phyloP scores from a whole-genome alignment of 805 yeast species.

The Ogataea sp. region DNA sequence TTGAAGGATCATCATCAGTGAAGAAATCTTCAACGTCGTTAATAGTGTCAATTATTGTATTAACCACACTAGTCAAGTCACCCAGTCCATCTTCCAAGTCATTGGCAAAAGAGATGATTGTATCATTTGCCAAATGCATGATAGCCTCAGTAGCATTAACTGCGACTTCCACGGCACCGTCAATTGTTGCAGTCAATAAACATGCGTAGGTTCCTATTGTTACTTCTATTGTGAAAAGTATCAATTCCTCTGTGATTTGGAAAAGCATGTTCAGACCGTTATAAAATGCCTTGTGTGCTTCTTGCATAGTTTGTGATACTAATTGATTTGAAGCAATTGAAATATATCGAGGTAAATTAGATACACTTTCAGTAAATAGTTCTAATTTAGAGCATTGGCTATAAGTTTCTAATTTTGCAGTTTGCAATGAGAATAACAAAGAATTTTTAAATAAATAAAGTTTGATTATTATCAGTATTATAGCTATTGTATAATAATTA shows the following conservation, averaged over 20 bases:
- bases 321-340: slow-evolving; percentile 46
- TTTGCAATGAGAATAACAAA: slow-evolving; percentile 32
- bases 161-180: slow-evolving; percentile 66
- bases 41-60: slow-evolving; percentile 44
- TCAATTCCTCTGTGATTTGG: slow-evolving; percentile 48
- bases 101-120: slow-evolving; percentile 43
- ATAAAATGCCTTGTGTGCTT: slow-evolving; percentile 38
- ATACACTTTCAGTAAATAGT: slow-evolving; percentile 19
- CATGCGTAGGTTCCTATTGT: slow-evolving; percentile 86
- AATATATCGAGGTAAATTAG: slow-evolving; percentile 49
- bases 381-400: slow-evolving; percentile 43
- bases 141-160: slow-evolving; percentile 63
- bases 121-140: slow-evolving; percentile 51
- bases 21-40: slow-evolving; percentile 50
- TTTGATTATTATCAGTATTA: slow-evolving; percentile 52
- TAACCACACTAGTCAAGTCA: slow-evolving; percentile 49
- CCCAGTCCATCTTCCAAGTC: slow-evolving; percentile 62
- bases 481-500: slow-evolving; percentile 52
- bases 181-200: slow-evolving; percentile 63
- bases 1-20: slow-evolving; percentile 29
- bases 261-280: slow-evolving; percentile 37
- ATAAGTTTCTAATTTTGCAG: slow-evolving; percentile 30
- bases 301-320: slow-evolving; percentile 37
- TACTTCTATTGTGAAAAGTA: slow-evolving; percentile 61
- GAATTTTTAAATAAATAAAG: slow-evolving; percentile 47